Evolutionary conservation across 2,329 filamentous ascomycete genomes (phyloP).

Genomic region (Botryotinia narcissicola): DNA sequence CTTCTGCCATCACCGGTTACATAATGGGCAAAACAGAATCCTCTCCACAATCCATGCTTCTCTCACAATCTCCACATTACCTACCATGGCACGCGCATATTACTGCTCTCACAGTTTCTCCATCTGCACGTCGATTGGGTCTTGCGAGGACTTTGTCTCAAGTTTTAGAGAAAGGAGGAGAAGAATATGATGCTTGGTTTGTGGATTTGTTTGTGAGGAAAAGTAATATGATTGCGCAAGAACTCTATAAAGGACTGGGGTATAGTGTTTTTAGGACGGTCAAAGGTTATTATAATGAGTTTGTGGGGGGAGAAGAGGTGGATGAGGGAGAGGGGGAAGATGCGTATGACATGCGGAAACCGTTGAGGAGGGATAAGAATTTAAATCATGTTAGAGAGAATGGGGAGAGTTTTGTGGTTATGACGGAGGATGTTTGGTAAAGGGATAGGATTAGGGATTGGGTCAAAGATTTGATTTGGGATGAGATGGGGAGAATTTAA

Average conservation of each 20-base stretch:
- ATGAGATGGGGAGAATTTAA: neutral
- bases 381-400: conserved; percentile 74
- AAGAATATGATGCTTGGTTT: conserved; percentile 86
- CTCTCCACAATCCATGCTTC: conserved; percentile 70
- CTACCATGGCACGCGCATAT: conserved; percentile 99
- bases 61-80: conserved; percentile 78
- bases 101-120: conserved; percentile 89
- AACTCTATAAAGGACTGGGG: conserved; percentile 86
- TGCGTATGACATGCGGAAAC: conserved; percentile 96
- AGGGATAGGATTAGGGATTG: neutral
- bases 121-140: conserved; percentile 78
- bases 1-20: conserved; percentile 91
- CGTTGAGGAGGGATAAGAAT: conserved; percentile 75
- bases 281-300: conserved; percentile 89
- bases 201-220: conserved; percentile 91
- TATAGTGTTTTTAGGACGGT: conserved; percentile 89
- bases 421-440: conserved; percentile 83
- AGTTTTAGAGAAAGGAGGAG: conserved; percentile 77
- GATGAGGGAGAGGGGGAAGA: conserved; percentile 76
- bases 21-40: conserved; percentile 98
- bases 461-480: too few species aligned
- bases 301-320: conserved; percentile 64
- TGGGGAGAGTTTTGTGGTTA: conserved; percentile 75
- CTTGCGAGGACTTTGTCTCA: conserved; percentile 81
- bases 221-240: conserved; percentile 83